Conservation (phyloP, 1,139 yeast genomes). For the Torulaspora globosa region DNA sequence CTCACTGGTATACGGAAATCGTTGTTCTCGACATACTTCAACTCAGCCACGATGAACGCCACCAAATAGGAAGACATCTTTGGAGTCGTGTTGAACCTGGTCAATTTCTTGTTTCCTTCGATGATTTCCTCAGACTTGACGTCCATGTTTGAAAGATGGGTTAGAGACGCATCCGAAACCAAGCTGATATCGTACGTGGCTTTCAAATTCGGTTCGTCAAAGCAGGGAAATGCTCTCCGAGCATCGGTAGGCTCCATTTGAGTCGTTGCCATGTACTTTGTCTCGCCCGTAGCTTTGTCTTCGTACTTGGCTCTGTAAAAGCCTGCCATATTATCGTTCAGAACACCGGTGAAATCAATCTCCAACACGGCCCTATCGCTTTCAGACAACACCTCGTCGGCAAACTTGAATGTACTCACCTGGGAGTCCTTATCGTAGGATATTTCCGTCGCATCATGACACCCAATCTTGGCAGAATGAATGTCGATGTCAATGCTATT, state of each 20-base stretch:
- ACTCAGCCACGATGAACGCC: conserved; percentile 80
- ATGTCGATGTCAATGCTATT: conserved; percentile 65
- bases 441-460: conserved; percentile 33
- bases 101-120: conserved; percentile 51
- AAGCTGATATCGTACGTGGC: conserved; percentile 66
- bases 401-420: conserved; percentile 58
- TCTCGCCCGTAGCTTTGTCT: conserved; percentile 53
- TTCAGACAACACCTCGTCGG: conserved; percentile 43
- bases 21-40: conserved; percentile 63
- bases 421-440: conserved; percentile 53
- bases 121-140: conserved; percentile 43
- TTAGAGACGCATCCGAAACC: conserved; percentile 52
- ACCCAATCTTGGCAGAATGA: conserved; percentile 47
- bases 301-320: conserved; percentile 75
- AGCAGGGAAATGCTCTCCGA: conserved; percentile 78
- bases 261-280: conserved; percentile 67
- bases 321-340: conserved; percentile 76
- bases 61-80: conserved; percentile 75
- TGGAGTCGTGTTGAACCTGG: conserved; percentile 60
- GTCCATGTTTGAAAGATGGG: conserved; percentile 75
- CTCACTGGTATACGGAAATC: conserved; percentile 73
- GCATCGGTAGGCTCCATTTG: conserved; percentile 87
- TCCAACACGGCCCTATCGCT: conserved; percentile 42
- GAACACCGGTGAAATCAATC: conserved; percentile 61
- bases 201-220: conserved; percentile 75